phyloP scores from a whole-genome alignment of 208 protist genomes.

The Acanthamoeba polyphaga region DNA sequence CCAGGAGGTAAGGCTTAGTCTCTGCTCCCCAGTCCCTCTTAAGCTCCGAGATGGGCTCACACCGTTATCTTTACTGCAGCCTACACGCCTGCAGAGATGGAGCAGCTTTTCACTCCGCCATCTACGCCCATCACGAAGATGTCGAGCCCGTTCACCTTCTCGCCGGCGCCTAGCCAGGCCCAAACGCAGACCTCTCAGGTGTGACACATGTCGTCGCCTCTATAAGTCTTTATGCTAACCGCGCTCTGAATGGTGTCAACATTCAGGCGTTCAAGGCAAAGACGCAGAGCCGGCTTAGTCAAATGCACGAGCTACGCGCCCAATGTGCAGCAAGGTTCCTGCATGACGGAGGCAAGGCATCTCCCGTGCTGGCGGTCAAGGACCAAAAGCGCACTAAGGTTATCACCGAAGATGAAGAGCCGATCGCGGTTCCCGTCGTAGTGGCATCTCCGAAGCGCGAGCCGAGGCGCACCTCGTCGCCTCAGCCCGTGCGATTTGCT shows the following conservation, averaged over 20 bases:
- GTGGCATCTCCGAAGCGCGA: slow-evolving; percentile 12
- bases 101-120: not conserved
- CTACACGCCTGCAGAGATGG: not conserved
- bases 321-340: not conserved
- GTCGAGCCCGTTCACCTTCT: not conserved
- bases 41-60: not conserved
- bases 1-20: not conserved
- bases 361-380: not conserved
- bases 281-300: not conserved
- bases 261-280: not conserved
- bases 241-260: not conserved
- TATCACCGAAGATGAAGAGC: not conserved
- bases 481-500: not conserved
- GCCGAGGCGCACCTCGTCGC: not conserved
- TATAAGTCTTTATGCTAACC: not conserved
- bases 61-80: not conserved
- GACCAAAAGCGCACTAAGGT: slow-evolving; percentile 37
- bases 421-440: not conserved
- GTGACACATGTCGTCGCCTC: not conserved
- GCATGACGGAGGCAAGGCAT: not conserved
- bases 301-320: not conserved
- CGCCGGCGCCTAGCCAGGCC: not conserved
- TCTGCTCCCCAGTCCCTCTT: not conserved
- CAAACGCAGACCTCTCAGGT: not conserved
- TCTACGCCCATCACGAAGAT: not conserved